Percentiles rank a stretch among this genome's conserved stretches.
phyloP scores from a whole-genome alignment of 1,139 yeast genomes.

The Magnusiomyces clavatus region DNA sequence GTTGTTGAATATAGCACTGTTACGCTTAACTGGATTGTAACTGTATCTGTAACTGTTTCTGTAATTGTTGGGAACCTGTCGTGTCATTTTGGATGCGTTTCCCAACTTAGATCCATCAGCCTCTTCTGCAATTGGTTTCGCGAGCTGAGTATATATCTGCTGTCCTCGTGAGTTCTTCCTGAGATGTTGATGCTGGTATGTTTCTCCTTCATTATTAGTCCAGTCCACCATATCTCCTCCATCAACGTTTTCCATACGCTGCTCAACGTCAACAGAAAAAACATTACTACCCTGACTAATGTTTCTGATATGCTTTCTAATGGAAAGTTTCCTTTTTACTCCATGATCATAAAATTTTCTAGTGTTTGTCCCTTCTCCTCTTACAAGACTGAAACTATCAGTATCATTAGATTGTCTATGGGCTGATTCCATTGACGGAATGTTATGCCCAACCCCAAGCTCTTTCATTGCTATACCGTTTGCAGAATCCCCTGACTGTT shows the following conservation, averaged over 20 bases:
- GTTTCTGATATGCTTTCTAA: slow-evolving; percentile 11
- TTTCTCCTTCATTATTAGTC: slow-evolving; percentile 5
- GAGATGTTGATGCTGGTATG: slow-evolving; percentile 1
- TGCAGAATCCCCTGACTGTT: not conserved
- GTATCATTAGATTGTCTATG: not conserved
- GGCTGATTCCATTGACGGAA: not conserved
- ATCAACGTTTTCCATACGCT: slow-evolving; percentile 13
- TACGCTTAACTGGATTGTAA: not conserved
- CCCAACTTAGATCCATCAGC: not conserved
- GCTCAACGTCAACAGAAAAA: slow-evolving; percentile 6
- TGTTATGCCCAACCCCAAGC: not conserved
- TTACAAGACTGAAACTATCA: slow-evolving; percentile 1
- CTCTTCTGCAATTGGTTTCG: too few relatives aligned
- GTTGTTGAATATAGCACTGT: not conserved
- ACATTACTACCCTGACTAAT: slow-evolving; percentile 11
- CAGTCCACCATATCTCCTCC: slow-evolving; percentile 13
- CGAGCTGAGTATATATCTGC: too few relatives aligned
- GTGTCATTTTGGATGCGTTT: not conserved
- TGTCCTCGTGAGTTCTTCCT: too few relatives aligned
- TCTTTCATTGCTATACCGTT: not conserved
- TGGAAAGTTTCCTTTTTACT: slow-evolving; percentile 1
- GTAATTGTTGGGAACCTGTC: not conserved
- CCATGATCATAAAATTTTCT: not conserved
- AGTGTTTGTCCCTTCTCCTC: not conserved
- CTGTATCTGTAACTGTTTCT: not conserved